Evolutionary conservation across 2,329 filamentous ascomycete species (phyloP), one percentile per base, ranked within the genome.

Genomic region (Claviceps monticola): DNA sequence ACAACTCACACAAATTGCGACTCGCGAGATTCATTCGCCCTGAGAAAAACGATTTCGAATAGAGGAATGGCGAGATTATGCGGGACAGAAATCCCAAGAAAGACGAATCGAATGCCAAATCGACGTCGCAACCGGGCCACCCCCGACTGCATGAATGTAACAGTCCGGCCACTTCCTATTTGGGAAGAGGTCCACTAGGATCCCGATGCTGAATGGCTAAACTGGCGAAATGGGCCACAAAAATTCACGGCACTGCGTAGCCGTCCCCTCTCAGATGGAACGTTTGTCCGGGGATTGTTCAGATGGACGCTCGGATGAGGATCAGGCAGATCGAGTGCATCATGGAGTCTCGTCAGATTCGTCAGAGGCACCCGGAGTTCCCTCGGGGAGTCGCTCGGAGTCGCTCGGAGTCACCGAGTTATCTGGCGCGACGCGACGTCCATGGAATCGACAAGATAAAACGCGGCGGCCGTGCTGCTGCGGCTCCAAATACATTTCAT

Each of bases 101-200:
- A 34, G n/a, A 13, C 36, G 19, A 48, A 38, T 17, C 34, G 16
- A 21, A 5, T 9, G 26, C 26, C 26, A 29, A 29, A 29, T 29
- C 36, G 19, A 17, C n/a, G 34, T 29, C 34, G 4, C 46, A 23
- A 23, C 38, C 46, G 41, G 46, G 16, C 16, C 39, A 42, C 39
- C 41, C 34, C 41, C 34, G 39, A 39, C 36, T 46, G 26, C 51
- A n/a, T n/a, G 4, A 16, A n/a, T 41, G 14, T 41, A 41, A 41
- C 14, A n/a, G n/a, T 9, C n/a, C 39, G 51, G 51, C 34, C 26
- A 49, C n/a, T 53, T 53, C 51, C 51, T 50, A 38, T 49, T 45
- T 26, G 9, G 51, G 51, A 42, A 46, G 11, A 1, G 46, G 19
- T 5, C 39, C 38, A 16, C 16, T 9, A 8, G 7, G 3, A 2